phyloP scores from a whole-genome alignment of 1,284 basidiomycete genomes.

The Takashimella koratensis region DNA sequence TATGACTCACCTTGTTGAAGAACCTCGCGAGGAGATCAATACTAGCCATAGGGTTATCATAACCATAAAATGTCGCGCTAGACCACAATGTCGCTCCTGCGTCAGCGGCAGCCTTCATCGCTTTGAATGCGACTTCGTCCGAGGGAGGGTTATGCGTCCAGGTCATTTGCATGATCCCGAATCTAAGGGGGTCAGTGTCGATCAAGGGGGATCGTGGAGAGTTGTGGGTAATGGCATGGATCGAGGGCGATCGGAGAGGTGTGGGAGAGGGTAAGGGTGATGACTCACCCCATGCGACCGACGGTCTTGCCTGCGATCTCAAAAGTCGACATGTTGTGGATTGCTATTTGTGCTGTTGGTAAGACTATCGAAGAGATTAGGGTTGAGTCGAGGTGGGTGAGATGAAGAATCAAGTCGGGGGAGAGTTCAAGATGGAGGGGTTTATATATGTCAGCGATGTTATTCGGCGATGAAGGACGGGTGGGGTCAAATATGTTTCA shows the following conservation, averaged over 20 bases:
- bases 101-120: slow-evolving; percentile 61
- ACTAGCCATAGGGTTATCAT: slow-evolving; percentile 32
- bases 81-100: slow-evolving; percentile 54
- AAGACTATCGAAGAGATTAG: no score
- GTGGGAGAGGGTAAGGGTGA: neutral
- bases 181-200: no score
- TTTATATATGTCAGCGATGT: no score
- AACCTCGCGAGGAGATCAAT: slow-evolving; percentile 43
- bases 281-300: slow-evolving; percentile 32
- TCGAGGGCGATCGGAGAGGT: neutral
- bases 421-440: no score
- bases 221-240: neutral
- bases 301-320: slow-evolving; percentile 34
- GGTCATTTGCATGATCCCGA: slow-evolving; percentile 59
- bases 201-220: neutral
- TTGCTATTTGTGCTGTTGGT: neutral
- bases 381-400: no score
- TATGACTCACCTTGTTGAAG: slow-evolving; percentile 37
- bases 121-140: slow-evolving; percentile 59
- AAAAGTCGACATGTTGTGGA: slow-evolving; percentile 24
- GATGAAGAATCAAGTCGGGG: no score
- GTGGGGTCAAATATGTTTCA: no score
- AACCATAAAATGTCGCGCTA: slow-evolving; percentile 46
- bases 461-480: no score
- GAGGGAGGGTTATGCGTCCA: slow-evolving; percentile 51